These are phyloP conservation scores for Ploettnerulaceae sp. DNA, from an alignment of 2,329 filamentous ascomycete genomes.

Conservation along the genomic window DNA sequence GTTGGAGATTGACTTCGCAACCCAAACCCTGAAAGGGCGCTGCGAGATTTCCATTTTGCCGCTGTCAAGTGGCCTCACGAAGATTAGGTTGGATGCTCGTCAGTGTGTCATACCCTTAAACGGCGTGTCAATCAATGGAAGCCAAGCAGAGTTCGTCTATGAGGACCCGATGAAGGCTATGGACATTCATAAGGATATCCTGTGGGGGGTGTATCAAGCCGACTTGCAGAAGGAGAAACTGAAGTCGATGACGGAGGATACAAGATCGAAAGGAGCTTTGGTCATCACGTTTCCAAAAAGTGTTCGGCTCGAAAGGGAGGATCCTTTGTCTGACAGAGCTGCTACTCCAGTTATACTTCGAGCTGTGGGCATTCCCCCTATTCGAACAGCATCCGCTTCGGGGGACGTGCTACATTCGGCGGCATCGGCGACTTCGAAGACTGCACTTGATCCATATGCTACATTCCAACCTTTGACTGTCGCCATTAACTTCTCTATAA, in stretches of 20 bases:
- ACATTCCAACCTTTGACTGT: slow-evolving; percentile 57
- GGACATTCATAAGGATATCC: slow-evolving; percentile 54
- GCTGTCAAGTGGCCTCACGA: slow-evolving; percentile 51
- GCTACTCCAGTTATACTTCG: slow-evolving; percentile 41
- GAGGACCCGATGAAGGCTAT: slow-evolving; percentile 64
- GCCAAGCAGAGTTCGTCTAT: slow-evolving; percentile 32
- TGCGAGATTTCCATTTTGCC: slow-evolving; percentile 71
- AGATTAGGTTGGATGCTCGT: slow-evolving; percentile 56
- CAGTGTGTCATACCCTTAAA: slow-evolving; percentile 54
- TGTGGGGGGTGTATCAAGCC: slow-evolving; percentile 68
- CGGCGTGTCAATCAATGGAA: slow-evolving; percentile 46
- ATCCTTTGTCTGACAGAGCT: slow-evolving; percentile 46
- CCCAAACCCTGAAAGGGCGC: slow-evolving; percentile 68
- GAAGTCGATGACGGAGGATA: slow-evolving; percentile 33
- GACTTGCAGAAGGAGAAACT: slow-evolving; percentile 66
- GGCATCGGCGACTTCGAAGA: slow-evolving; percentile 34
- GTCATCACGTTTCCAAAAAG: slow-evolving; percentile 53
- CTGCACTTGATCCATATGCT: slow-evolving; percentile 34
- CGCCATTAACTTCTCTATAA: slow-evolving; percentile 72
- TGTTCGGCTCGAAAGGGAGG: slow-evolving; percentile 57
- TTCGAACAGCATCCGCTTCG: slow-evolving; percentile 27
- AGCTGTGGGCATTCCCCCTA: slow-evolving; percentile 29
- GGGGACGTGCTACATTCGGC: slow-evolving; percentile 31
- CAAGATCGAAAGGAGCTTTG: slow-evolving; percentile 50
- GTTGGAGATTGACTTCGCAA: slow-evolving; percentile 81